Conservation (phyloP, 2,329 filamentous ascomycete species). For the Ascochyta pisi region DNA sequence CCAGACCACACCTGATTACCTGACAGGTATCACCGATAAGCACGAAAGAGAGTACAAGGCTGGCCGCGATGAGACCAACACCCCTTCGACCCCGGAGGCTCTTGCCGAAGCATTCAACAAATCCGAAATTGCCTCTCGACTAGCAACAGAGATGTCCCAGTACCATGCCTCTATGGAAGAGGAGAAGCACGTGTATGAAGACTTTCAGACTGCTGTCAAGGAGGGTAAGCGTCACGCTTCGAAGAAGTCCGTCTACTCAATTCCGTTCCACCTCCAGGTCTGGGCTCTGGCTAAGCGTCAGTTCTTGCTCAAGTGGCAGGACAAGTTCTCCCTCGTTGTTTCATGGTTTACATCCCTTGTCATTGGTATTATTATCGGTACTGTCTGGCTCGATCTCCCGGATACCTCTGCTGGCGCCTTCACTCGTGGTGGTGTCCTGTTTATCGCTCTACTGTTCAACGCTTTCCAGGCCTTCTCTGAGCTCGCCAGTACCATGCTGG, state of each 20-base stretch:
- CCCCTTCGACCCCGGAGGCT: constrained; percentile 71
- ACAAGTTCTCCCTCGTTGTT: constrained; percentile 77
- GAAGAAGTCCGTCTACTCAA: constrained; percentile 78
- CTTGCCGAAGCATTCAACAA: constrained; percentile 73
- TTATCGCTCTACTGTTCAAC: constrained; percentile 82
- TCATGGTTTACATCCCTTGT: constrained; percentile 75
- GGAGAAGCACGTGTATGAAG: constrained; percentile 72
- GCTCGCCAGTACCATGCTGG: constrained; percentile 75
- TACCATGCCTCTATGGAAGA: constrained; percentile 71
- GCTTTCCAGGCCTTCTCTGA: constrained; percentile 87
- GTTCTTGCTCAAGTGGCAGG: constrained; percentile 85
- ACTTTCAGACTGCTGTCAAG: constrained; percentile 76
- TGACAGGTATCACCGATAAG: constrained; percentile 83
- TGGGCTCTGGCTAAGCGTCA: constrained; percentile 85
- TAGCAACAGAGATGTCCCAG: constrained; percentile 70
- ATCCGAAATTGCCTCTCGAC: constrained; percentile 64
- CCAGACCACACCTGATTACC: constrained; percentile 81
- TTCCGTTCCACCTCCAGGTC: constrained; percentile 82
- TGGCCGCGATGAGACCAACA: constrained; percentile 69
- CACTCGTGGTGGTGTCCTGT: constrained; percentile 80
- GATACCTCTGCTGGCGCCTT: constrained; percentile 73
- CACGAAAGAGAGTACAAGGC: constrained; percentile 79
- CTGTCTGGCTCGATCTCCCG: constrained; percentile 76
- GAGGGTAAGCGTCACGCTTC: constrained; percentile 80
- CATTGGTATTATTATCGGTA: constrained; percentile 80